phyloP scores from a whole-genome alignment of 805 yeast species.

The Suhomyces sp. region DNA sequence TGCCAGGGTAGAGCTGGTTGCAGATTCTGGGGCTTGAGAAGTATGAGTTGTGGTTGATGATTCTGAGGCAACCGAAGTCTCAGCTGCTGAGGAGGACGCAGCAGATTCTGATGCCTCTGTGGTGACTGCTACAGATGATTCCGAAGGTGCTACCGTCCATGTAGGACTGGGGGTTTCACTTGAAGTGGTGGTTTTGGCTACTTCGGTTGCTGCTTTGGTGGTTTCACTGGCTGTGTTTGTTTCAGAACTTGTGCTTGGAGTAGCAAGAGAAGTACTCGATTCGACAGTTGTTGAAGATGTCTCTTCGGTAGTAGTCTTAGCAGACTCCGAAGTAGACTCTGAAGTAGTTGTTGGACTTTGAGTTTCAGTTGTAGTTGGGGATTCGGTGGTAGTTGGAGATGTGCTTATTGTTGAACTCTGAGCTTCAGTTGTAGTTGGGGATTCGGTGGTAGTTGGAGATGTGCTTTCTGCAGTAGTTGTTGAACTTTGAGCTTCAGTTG shows the following conservation, averaged over 20 bases:
- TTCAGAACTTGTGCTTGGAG: background rate
- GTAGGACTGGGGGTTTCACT: background rate
- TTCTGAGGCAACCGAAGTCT: background rate
- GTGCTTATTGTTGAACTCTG: background rate
- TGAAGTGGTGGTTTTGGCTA: background rate
- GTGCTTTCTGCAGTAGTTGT: background rate
- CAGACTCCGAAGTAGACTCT: background rate
- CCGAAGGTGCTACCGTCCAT: slow-evolving; percentile 1
- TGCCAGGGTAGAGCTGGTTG: background rate
- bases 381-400: background rate
- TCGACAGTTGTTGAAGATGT: background rate
- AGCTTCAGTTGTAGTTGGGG: background rate
- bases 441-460: background rate
- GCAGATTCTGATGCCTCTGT: slow-evolving; percentile 1
- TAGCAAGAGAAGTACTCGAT: background rate
- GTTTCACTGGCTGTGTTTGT: background rate
- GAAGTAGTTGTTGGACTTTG: background rate
- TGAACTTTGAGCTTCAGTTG: background rate
- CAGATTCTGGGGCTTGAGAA: background rate
- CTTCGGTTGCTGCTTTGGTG: background rate
- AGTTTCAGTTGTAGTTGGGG: background rate
- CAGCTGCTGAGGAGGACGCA: background rate
- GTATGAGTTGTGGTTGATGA: background rate
- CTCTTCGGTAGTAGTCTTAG: background rate
- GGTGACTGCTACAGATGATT: slow-evolving; percentile 1